phyloP scores from a whole-genome alignment of 2,329 filamentous ascomycete species.

The Tolypocladium cylindrosporum region DNA sequence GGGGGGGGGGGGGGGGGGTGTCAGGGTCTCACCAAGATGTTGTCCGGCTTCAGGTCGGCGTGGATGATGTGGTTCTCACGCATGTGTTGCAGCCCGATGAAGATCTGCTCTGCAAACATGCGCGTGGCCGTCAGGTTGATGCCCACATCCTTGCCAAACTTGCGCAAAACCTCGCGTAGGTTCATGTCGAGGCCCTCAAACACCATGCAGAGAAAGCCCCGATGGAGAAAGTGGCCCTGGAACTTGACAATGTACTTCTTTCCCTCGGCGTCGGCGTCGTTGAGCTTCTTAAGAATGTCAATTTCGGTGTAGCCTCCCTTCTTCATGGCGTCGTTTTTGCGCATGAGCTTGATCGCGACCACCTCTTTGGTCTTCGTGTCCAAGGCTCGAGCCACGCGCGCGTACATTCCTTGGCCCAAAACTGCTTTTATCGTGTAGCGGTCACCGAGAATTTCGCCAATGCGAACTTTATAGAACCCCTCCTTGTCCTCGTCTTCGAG shows the following conservation, averaged over 20 bases:
- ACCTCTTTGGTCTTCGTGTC: slow-evolving; percentile 64
- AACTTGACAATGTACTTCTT: slow-evolving; percentile 89
- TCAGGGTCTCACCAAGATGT: slow-evolving; percentile 59
- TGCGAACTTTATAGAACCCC: slow-evolving; percentile 91
- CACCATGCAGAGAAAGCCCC: slow-evolving; percentile 89
- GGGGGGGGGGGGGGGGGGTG: no score
- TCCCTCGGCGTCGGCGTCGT: slow-evolving; percentile 74
- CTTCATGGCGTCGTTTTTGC: slow-evolving; percentile 85
- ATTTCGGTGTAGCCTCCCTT: slow-evolving; percentile 94
- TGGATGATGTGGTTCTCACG: slow-evolving; percentile 90
- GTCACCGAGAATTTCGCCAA: slow-evolving; percentile 80
- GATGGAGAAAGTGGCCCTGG: slow-evolving; percentile 82
- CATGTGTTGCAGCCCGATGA: slow-evolving; percentile 77
- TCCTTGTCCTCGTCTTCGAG: slow-evolving; percentile 91
- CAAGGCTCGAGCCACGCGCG: slow-evolving; percentile 81
- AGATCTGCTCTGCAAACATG: slow-evolving; percentile 88
- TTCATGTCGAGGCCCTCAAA: slow-evolving; percentile 96
- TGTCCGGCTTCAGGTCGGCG: slow-evolving; percentile 95
- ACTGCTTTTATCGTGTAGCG: slow-evolving; percentile 84
- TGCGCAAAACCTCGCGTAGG: slow-evolving; percentile 85
- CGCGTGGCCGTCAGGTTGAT: slow-evolving; percentile 83
- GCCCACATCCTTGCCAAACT: slow-evolving; percentile 89
- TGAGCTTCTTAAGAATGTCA: slow-evolving; percentile 80
- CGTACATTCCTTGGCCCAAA: slow-evolving; percentile 92
- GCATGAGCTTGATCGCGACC: slow-evolving; percentile 97